Base-by-base conservation (phyloP, 192 early-diverging fungal species). In the Linnemannia hyalina region DNA sequence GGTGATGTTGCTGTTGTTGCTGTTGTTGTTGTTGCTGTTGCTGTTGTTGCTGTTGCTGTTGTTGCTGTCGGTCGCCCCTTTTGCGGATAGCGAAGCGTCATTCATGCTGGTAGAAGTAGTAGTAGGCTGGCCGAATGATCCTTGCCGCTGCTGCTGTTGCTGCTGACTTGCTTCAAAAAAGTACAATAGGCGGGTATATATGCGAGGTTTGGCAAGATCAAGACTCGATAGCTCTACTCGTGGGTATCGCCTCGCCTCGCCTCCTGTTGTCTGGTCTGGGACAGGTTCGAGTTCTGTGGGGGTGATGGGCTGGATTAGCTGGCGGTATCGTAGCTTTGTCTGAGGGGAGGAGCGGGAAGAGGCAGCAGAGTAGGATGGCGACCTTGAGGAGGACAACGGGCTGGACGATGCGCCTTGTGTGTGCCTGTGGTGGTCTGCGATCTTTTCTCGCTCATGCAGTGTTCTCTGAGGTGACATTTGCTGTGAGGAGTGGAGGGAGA, bases 151-250 rank as follows among this genome's bases (percentile, higher is more conserved):
- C 52, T 68, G 55, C 60, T 84, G 77, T 16, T 75, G 68, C 54
- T 80, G 68, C 38, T 70, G 77, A 32, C 35, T 44, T 16, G 80
- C 57, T n/a, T 86, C 75, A 54, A 86, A 86, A 81, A 86, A 86
- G 84, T 86, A 86, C 32, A 86, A 54, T 38, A 86, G 38, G 44
- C 84, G 84, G 84, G 84, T 86, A 86, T 86, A 86, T 70, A 81
- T 86, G 46, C 84, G 84, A 70, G 84, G 80, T 63, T 86, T 86
- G 10, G 84, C 80, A 57, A 86, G 79, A 86, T 86, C 84, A 22
- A 86, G 70, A 36, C 84, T 81, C 6, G 84, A 86, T 20, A 86
- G 75, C 65, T 74, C 52, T 35, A 86, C 78, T 52, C 84, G 74
- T 4, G 84, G 84, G 57, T 74, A 74, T 5, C 60, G 79, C 82